A percentile compares a stretch with the other conserved stretches of the same genome.
Evolutionary conservation across 352 stramenopile species (phyloP).

Genomic region (Phytophthora megakarya): DNA sequence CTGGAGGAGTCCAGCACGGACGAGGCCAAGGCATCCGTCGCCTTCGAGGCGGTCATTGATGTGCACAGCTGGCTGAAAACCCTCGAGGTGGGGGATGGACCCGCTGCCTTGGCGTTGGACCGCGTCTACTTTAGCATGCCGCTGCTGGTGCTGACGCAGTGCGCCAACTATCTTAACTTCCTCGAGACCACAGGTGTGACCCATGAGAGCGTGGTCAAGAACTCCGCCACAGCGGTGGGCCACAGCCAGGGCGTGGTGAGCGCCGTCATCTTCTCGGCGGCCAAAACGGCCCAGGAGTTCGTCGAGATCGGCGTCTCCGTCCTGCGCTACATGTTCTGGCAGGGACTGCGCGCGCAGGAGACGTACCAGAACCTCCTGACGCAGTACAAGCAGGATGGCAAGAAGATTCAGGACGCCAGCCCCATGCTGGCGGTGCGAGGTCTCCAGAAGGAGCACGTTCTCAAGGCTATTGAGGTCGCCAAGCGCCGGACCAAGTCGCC

Average conservation of each 20-base stretch:
- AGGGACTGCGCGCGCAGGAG: conserved; percentile 77
- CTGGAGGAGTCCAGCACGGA: conserved; percentile 52
- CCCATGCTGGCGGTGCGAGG: conserved; percentile 81
- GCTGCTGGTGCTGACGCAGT: conserved; percentile 75
- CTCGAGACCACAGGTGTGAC: conserved; percentile 51
- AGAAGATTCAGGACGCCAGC: conserved; percentile 39
- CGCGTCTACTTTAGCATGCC: conserved; percentile 79
- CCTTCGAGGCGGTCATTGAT: conserved; percentile 55
- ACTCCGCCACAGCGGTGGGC: conserved; percentile 51
- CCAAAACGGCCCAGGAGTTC: conserved; percentile 61
- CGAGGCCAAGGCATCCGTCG: conserved; percentile 46
- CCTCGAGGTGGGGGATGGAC: conserved; percentile 26
- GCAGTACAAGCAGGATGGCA: conserved; percentile 39
- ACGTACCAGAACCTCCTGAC: conserved; percentile 39
- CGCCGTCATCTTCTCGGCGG: conserved; percentile 66
- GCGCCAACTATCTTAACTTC: conserved; percentile 79
- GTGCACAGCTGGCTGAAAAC: conserved; percentile 60
- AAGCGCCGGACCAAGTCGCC: conserved; percentile 48
- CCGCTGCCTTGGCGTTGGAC: conserved; percentile 23
- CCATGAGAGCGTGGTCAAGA: conserved; percentile 65
- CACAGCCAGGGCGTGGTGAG: conserved; percentile 85
- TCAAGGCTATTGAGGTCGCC: conserved; percentile 55
- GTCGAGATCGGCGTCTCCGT: conserved; percentile 45
- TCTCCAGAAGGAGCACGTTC: conserved; percentile 56
- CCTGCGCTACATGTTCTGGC: conserved; percentile 84